Evolutionary conservation across 441 rosid genomes (phyloP).

Genomic region (Erodium moschatum): DNA sequence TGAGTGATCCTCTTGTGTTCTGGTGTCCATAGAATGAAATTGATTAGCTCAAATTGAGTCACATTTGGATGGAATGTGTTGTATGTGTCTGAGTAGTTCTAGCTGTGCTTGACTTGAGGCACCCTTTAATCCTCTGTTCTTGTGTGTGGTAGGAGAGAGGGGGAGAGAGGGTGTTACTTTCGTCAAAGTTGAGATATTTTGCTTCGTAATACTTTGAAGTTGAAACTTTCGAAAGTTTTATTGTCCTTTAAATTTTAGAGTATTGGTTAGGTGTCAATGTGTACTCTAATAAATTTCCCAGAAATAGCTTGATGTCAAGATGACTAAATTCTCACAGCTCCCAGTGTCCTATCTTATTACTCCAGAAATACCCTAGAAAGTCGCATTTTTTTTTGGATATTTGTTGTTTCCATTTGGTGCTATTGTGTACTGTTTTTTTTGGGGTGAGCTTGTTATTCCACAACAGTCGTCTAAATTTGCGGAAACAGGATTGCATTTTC

Average conservation of each 20-base stretch:
- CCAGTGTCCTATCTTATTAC: too few species aligned
- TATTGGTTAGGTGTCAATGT: neutral
- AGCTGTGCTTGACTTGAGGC: neutral
- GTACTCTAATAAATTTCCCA: neutral
- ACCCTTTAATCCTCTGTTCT: neutral
- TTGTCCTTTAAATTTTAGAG: neutral
- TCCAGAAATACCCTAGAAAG: too few species aligned
- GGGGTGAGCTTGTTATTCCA: neutral
- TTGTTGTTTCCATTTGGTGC: neutral
- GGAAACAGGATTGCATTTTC: neutral
- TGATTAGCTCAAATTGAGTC: neutral
- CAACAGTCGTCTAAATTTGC: neutral
- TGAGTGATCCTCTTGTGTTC: neutral
- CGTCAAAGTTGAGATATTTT: neutral
- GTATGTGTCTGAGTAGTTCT: neutral
- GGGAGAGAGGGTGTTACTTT: neutral
- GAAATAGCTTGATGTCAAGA: neutral
- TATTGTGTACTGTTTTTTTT: neutral
- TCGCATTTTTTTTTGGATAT: too few species aligned
- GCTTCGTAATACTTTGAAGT: neutral
- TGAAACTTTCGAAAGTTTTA: neutral
- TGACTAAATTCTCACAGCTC: too few species aligned
- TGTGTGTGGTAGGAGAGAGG: neutral
- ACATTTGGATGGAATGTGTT: constrained; percentile 1
- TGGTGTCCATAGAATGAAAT: neutral